These are phyloP conservation scores for Sarocladium strictum DNA, from an alignment of 2,329 filamentous ascomycete genomes.

Conservation along the genomic window DNA sequence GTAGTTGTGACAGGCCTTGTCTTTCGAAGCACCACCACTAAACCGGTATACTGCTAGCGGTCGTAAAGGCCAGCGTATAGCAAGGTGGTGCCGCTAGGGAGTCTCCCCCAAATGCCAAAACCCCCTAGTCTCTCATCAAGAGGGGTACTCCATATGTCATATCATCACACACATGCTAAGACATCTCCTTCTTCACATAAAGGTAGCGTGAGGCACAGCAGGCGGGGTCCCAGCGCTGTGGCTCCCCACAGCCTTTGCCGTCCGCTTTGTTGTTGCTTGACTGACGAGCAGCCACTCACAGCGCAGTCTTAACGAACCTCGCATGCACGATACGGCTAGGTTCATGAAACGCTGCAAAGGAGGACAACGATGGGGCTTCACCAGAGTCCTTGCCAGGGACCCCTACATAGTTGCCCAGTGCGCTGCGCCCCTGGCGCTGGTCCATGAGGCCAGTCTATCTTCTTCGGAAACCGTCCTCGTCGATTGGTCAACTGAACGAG, in stretches of 20 bases:
- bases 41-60: neutral
- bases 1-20: neutral
- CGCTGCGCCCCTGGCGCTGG: neutral
- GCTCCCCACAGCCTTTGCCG: neutral
- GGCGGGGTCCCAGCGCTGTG: neutral
- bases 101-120: neutral
- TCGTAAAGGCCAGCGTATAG: neutral
- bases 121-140: neutral
- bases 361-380: neutral
- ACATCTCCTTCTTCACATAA: neutral
- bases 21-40: neutral
- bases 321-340: neutral
- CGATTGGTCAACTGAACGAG: neutral
- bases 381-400: neutral
- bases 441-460: neutral
- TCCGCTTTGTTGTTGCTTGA: neutral
- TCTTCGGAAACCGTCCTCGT: neutral
- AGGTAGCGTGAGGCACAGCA: conserved; percentile 3
- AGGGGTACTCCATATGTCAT: neutral
- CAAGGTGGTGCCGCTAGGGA: neutral
- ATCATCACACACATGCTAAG: neutral
- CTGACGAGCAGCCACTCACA: neutral
- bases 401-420: neutral
- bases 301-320: neutral
- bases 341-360: neutral